phyloP scores from a whole-genome alignment of 805 yeast genomes.

The Candida awuae region DNA sequence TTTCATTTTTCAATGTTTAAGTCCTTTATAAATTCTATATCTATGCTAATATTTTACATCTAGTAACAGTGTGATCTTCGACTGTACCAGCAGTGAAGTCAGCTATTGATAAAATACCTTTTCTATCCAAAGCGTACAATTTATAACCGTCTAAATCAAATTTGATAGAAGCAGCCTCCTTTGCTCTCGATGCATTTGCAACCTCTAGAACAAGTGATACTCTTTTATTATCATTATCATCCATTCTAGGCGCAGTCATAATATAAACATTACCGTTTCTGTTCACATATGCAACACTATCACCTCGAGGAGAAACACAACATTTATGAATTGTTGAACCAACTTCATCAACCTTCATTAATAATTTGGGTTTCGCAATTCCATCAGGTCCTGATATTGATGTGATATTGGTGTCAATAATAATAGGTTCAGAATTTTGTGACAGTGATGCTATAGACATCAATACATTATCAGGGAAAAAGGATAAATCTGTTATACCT shows the following conservation, averaged over 20 bases:
- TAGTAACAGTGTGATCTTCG: constrained; percentile 55
- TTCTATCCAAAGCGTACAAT: constrained; percentile 68
- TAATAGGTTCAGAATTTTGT: constrained; percentile 56
- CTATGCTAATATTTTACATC: constrained; percentile 49
- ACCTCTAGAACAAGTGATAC: constrained; percentile 70
- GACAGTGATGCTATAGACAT: constrained; percentile 52
- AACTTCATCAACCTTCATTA: constrained; percentile 64
- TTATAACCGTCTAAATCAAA: constrained; percentile 80
- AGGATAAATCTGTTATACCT: constrained; percentile 76
- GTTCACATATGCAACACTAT: constrained; percentile 74
- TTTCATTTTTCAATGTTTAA: neutral
- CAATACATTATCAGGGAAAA: constrained; percentile 57
- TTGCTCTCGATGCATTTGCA: constrained; percentile 59
- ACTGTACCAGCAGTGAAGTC: constrained; percentile 87
- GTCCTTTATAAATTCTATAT: no score
- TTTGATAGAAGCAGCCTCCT: constrained; percentile 70
- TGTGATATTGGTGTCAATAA: constrained; percentile 56
- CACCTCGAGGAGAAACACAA: constrained; percentile 77
- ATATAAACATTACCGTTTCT: constrained; percentile 70
- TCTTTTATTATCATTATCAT: constrained; percentile 48
- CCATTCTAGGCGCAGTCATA: constrained; percentile 51
- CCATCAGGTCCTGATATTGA: constrained; percentile 31
- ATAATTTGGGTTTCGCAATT: constrained; percentile 51
- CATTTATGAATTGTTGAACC: constrained; percentile 72
- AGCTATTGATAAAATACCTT: constrained; percentile 68